phyloP scores from a whole-genome alignment of 805 yeast species.

The Nakazawaea molendinolei region DNA sequence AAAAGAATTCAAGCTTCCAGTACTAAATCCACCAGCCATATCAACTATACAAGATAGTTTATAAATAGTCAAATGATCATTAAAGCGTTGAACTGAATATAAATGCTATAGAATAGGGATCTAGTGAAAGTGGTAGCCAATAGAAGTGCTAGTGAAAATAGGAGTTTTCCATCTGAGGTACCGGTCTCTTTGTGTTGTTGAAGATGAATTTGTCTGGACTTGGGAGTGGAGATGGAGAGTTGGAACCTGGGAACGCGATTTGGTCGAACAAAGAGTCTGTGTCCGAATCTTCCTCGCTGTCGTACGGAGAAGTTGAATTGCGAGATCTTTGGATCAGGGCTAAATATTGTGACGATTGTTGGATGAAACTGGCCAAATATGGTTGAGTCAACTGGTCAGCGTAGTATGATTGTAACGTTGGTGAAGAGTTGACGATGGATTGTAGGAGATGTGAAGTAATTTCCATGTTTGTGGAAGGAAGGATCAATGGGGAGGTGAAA shows the following conservation, averaged over 20 bases:
- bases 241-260: slow-evolving; percentile 5
- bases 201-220: slow-evolving; percentile 8
- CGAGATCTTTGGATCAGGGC: slow-evolving; percentile 8
- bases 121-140: background rate
- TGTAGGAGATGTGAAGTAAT: slow-evolving; percentile 5
- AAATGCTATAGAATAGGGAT: too few species aligned
- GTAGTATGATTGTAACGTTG: slow-evolving; percentile 3
- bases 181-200: background rate
- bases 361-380: slow-evolving; percentile 7
- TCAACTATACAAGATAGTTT: too few species aligned
- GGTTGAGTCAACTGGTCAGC: slow-evolving; percentile 1
- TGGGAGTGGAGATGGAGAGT: slow-evolving; percentile 11
- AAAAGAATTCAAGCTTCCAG: too few species aligned
- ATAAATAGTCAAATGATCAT: too few species aligned
- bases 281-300: slow-evolving; percentile 10
- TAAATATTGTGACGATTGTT: slow-evolving; percentile 7
- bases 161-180: background rate
- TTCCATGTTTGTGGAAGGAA: slow-evolving; percentile 8
- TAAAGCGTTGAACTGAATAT: too few species aligned
- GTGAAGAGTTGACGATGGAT: slow-evolving; percentile 5
- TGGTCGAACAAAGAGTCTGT: slow-evolving; percentile 12
- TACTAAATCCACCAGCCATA: too few species aligned
- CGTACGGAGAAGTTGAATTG: background rate
- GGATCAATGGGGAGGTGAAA: slow-evolving; percentile 3
- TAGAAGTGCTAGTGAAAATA: background rate